Evolutionary conservation across 352 stramenopile species (phyloP).

Genomic region (Pseudoperonospora humuli): DNA sequence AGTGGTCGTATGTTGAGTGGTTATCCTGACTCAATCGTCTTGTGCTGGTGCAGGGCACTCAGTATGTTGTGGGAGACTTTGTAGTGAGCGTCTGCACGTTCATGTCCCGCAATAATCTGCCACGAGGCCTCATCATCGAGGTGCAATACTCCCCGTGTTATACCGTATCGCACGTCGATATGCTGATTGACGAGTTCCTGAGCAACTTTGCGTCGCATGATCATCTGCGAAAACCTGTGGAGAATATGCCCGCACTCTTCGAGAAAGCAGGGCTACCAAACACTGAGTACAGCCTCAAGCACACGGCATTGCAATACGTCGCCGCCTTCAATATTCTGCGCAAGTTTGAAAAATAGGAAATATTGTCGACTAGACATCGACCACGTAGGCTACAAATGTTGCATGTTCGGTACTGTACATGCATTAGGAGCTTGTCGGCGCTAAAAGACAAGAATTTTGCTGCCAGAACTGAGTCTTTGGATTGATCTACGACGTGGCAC

Average conservation of each 20-base stretch:
- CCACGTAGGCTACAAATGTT: no score
- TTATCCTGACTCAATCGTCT: not conserved
- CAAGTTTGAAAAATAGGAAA: constrained; percentile 64
- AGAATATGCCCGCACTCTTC: constrained; percentile 54
- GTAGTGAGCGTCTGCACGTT: constrained; percentile 82
- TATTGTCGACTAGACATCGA: no score
- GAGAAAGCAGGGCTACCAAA: constrained; percentile 66
- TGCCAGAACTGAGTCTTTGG: not conserved
- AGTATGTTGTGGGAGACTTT: constrained; percentile 81
- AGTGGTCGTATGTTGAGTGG: not conserved
- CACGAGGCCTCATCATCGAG: constrained; percentile 71
- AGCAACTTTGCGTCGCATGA: constrained; percentile 57
- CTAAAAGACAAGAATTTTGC: not conserved
- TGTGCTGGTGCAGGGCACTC: constrained; percentile 37
- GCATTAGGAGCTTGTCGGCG: not conserved
- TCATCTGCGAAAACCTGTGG: constrained; percentile 66
- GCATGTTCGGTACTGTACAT: not conserved
- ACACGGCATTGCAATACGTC: constrained; percentile 84
- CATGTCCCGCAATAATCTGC: constrained; percentile 80
- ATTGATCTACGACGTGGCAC: constrained; percentile 14
- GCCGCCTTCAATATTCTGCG: constrained; percentile 81
- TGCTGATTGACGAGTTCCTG: constrained; percentile 82
- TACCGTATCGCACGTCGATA: constrained; percentile 62
- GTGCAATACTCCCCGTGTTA: constrained; percentile 82
- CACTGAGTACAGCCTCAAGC: constrained; percentile 79